Percentiles rank a stretch among this genome's conserved stretches.
phyloP scores from a whole-genome alignment of 805 yeast species.

The Kodamaea hsintzibuensis region DNA sequence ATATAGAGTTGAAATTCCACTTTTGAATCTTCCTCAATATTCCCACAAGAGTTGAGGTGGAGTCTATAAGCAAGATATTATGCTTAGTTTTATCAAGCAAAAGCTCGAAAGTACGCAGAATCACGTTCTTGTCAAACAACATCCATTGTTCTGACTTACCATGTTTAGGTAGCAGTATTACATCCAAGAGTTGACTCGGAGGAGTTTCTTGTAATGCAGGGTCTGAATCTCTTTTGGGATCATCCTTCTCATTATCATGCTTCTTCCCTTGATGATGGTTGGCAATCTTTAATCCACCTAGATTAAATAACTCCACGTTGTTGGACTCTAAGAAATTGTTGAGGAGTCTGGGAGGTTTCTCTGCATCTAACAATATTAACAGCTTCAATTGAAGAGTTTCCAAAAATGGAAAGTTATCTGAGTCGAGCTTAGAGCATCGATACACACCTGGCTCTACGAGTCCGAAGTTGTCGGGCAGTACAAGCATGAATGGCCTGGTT shows the following conservation, averaged over 20 bases:
- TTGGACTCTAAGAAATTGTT: slow-evolving; percentile 62
- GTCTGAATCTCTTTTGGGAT: slow-evolving; percentile 7
- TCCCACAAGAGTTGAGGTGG: slow-evolving; percentile 78
- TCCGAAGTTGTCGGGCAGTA: slow-evolving; percentile 92
- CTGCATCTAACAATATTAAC: slow-evolving; percentile 78
- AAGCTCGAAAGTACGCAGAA: slow-evolving; percentile 65
- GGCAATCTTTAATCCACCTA: slow-evolving; percentile 45
- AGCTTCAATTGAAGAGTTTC: slow-evolving; percentile 70
- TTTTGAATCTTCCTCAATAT: slow-evolving; percentile 78
- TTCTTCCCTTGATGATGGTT: slow-evolving; percentile 29
- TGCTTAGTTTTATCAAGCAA: slow-evolving; percentile 63
- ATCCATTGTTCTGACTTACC: slow-evolving; percentile 64
- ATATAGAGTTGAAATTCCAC: slow-evolving; percentile 84
- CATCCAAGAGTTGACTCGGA: neutral
- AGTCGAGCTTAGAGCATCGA: slow-evolving; percentile 77
- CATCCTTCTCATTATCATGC: slow-evolving; percentile 17
- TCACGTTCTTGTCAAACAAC: slow-evolving; percentile 66
- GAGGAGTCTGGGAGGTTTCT: slow-evolving; percentile 74
- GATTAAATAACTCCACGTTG: slow-evolving; percentile 50
- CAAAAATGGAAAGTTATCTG: slow-evolving; percentile 74
- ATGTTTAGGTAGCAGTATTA: slow-evolving; percentile 12
- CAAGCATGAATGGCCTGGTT: slow-evolving; percentile 53
- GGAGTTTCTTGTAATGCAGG: neutral
- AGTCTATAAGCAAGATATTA: slow-evolving; percentile 75
- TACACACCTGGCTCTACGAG: slow-evolving; percentile 83